Evolutionary conservation across 768 basidiomycete genomes (phyloP).

Genomic region (Leccinum fibrillosum): DNA sequence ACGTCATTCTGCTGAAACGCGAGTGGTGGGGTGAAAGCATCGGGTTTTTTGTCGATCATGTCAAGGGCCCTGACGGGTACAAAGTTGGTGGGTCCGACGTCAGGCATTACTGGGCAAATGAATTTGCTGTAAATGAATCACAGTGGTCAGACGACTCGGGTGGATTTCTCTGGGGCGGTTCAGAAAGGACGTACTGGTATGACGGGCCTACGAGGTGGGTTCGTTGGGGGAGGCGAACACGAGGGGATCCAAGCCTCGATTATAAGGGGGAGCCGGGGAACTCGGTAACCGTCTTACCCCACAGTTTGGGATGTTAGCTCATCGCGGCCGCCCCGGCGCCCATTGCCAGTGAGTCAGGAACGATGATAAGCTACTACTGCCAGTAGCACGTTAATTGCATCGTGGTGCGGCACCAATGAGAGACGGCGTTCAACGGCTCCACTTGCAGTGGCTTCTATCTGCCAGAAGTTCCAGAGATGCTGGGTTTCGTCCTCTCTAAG

Average conservation of each 20-base stretch:
- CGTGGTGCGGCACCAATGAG: not conserved
- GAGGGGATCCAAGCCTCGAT: not conserved
- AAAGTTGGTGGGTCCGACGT: not conserved
- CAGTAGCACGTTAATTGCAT: constrained; percentile 2
- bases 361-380: not conserved
- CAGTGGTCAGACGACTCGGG: not conserved
- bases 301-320: not conserved
- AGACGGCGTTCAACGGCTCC: constrained; percentile 11
- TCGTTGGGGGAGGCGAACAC: not conserved
- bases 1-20: constrained; percentile 5
- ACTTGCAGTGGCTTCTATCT: not conserved
- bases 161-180: not conserved
- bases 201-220: not conserved
- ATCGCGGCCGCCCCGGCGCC: not conserved
- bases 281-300: not conserved
- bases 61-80: not conserved
- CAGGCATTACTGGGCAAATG: constrained; percentile 2
- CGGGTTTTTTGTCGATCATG: not conserved
- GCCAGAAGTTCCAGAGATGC: not conserved
- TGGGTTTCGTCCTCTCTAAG: not conserved
- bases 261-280: constrained; percentile 6
- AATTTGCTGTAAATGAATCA: constrained; percentile 1
- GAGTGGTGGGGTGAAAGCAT: not conserved
- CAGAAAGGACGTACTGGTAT: constrained; percentile 6
- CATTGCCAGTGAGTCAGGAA: not conserved